Evolutionary conservation across 495 filamentous ascomycete genomes (phyloP).

Genomic region (Penicillium verhagenii): DNA sequence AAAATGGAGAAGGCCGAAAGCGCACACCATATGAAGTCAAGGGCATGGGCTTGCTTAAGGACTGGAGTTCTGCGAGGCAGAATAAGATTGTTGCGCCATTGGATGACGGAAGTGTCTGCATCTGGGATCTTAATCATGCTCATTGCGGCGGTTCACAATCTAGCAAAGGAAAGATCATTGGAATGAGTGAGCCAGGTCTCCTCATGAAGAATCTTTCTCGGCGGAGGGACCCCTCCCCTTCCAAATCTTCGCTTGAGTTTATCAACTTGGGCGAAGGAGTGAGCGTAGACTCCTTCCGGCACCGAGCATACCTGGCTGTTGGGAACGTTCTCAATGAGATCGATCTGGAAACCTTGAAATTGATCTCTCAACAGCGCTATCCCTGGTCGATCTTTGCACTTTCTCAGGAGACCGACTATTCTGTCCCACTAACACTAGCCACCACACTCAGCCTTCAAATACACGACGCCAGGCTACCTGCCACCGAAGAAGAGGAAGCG

Average conservation of each 20-base stretch:
- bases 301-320: slow-evolving; percentile 74
- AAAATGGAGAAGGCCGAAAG: slow-evolving; percentile 23
- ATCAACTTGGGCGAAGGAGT: slow-evolving; percentile 82
- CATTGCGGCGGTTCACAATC: slow-evolving; percentile 37
- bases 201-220: slow-evolving; percentile 49
- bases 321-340: slow-evolving; percentile 76
- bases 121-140: slow-evolving; percentile 77
- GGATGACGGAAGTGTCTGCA: slow-evolving; percentile 79
- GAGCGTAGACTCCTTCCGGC: slow-evolving; percentile 69
- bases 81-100: slow-evolving; percentile 73
- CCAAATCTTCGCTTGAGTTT: slow-evolving; percentile 49
- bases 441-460: slow-evolving; percentile 82
- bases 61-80: slow-evolving; percentile 45
- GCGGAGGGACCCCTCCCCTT: slow-evolving; percentile 40
- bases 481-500: slow-evolving; percentile 40
- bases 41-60: slow-evolving; percentile 63
- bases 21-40: slow-evolving; percentile 52
- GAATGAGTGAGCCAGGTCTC: slow-evolving; percentile 62
- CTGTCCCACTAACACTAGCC: slow-evolving; percentile 77
- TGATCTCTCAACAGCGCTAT: slow-evolving; percentile 70
- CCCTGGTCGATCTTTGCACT: slow-evolving; percentile 82
- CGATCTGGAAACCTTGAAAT: slow-evolving; percentile 73
- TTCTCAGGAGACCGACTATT: slow-evolving; percentile 68
- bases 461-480: slow-evolving; percentile 66
- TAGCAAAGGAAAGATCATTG: slow-evolving; percentile 63